A percentile compares a stretch with the other conserved stretches of the same genome.
Conservation (phyloP, 495 filamentous ascomycete genomes). For the Paragyromitra xinjiangensis region DNA sequence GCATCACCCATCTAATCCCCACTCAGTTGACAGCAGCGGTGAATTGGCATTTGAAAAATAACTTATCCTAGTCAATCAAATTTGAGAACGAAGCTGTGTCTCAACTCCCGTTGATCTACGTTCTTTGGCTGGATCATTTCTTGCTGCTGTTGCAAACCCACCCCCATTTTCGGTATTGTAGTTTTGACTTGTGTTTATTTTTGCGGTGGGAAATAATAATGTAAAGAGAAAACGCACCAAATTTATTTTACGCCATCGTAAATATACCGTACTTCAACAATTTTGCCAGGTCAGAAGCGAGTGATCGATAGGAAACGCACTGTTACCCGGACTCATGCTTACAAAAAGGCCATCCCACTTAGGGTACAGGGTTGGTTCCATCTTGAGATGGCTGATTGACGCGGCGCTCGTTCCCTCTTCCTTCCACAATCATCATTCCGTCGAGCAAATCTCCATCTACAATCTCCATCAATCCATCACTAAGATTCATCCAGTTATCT, state of each 20-base stretch:
- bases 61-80: no score
- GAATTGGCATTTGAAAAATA: no score
- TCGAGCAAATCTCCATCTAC: constrained; percentile 35
- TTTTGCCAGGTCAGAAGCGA: not conserved
- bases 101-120: no score
- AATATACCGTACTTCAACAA: not conserved
- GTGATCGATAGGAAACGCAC: constrained; percentile 19
- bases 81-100: no score
- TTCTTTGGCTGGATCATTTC: no score
- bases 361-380: constrained; percentile 45
- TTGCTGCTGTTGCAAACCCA: no score
- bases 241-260: not conserved
- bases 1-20: no score
- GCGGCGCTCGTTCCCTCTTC: constrained; percentile 34
- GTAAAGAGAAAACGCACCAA: not conserved
- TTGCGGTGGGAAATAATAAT: not conserved
- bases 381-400: constrained; percentile 38
- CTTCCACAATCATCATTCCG: constrained; percentile 43
- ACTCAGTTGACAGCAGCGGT: no score
- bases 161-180: no score
- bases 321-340: constrained; percentile 41
- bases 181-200: not conserved
- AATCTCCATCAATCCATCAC: constrained; percentile 48
- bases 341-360: constrained; percentile 22
- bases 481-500: constrained; percentile 24